These are phyloP conservation scores for Diplodia intermedia DNA, from an alignment of 2,329 filamentous ascomycete species.

Conservation along the genomic window DNA sequence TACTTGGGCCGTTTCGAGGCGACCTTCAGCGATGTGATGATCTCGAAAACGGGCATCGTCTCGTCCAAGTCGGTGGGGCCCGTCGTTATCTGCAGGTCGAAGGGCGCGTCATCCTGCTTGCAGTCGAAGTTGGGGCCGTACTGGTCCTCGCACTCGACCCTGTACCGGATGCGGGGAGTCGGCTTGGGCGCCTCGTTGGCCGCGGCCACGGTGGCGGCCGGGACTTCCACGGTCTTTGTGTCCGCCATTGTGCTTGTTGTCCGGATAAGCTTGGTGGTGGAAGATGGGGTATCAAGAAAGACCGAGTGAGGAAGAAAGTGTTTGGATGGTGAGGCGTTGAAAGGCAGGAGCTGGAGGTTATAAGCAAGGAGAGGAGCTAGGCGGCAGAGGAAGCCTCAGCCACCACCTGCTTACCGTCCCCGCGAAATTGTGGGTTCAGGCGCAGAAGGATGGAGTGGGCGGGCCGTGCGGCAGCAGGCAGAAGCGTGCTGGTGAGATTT, in stretches of 20 bases:
- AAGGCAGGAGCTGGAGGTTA: neutral
- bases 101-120: slow-evolving; percentile 17
- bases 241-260: slow-evolving; percentile 8
- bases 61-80: neutral
- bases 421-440: neutral
- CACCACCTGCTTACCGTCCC: neutral
- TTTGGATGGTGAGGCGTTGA: neutral
- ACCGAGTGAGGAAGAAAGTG: neutral
- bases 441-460: neutral
- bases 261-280: neutral
- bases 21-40: slow-evolving; percentile 15
- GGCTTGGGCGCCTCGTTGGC: neutral
- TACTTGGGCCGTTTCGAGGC: slow-evolving; percentile 19
- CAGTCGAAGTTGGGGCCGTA: slow-evolving; percentile 20
- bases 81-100: slow-evolving; percentile 17
- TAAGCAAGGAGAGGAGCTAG: neutral
- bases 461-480: slow-evolving; percentile 9
- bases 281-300: neutral
- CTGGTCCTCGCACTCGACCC: slow-evolving; percentile 27
- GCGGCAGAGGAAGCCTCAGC: slow-evolving; percentile 3
- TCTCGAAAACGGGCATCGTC: slow-evolving; percentile 15
- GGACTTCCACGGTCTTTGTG: neutral
- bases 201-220: neutral
- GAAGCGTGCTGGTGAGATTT: neutral
- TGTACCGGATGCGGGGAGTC: slow-evolving; percentile 14